Conservation (phyloP, 176 grass and related monocot genomes). For the Olyra latifolia region DNA sequence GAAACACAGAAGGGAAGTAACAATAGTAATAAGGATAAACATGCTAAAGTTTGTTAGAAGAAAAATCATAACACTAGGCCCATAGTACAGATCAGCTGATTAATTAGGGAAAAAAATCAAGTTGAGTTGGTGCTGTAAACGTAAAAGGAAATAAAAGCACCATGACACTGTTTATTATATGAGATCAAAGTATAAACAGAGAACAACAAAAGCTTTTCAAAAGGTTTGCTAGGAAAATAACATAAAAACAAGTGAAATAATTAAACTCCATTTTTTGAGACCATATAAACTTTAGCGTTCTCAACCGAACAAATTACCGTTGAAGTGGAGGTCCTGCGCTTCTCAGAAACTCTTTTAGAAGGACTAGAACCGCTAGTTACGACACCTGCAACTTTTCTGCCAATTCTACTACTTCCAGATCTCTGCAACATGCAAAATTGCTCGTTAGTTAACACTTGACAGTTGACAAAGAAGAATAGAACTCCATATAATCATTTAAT, state of each 20-base stretch:
- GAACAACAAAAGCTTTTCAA: not conserved
- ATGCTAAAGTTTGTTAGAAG: not conserved
- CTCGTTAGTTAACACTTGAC: slow-evolving; percentile 1
- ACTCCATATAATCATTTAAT: not conserved
- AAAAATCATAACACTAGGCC: not conserved
- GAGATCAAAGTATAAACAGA: not conserved
- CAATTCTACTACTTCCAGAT: slow-evolving; percentile 55
- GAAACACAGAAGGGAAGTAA: not conserved
- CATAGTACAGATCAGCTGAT: slow-evolving; percentile 2
- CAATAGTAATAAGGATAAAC: not conserved
- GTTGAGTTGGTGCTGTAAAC: not conserved
- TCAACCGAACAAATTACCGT: slow-evolving; percentile 48
- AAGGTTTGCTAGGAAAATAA: not conserved
- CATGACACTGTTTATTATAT: not conserved
- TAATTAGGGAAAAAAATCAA: not conserved
- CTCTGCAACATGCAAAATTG: slow-evolving; percentile 52
- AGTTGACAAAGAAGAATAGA: slow-evolving; percentile 22
- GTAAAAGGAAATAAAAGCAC: slow-evolving; percentile 10
- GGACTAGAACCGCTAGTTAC: slow-evolving; percentile 55
- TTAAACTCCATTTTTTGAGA: not conserved
- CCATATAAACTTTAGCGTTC: not conserved
- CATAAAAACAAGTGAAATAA: not conserved
- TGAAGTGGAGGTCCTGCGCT: slow-evolving; percentile 62
- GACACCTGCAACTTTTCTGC: slow-evolving; percentile 69
- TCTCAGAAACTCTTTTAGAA: slow-evolving; percentile 81